A percentile compares a stretch with the other conserved stretches of the same genome.
phyloP scores from a whole-genome alignment of 2,329 filamentous ascomycete genomes.

The Magnaporthales sp. region DNA sequence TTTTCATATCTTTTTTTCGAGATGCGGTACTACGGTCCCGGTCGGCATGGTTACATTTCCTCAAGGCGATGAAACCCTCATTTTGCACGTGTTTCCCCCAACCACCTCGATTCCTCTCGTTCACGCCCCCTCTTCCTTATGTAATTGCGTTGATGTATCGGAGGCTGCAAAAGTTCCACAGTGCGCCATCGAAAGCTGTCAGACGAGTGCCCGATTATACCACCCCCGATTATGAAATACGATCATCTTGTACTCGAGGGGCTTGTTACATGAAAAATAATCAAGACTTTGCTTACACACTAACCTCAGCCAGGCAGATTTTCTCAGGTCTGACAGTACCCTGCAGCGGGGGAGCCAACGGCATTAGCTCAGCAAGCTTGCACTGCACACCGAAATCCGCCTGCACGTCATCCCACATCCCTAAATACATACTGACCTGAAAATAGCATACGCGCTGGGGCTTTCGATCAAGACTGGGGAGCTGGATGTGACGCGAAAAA shows the following conservation, averaged over 20 bases:
- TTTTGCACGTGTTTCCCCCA: background rate
- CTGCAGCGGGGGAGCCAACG: background rate
- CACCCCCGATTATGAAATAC: too few species aligned
- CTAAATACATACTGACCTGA: too few species aligned
- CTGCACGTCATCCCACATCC: background rate
- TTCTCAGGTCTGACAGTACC: background rate
- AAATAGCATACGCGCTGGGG: too few species aligned
- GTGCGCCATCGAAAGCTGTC: background rate
- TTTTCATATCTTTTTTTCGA: background rate
- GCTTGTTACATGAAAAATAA: background rate
- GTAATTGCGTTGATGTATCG: background rate
- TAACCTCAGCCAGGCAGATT: background rate
- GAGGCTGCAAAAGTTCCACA: background rate
- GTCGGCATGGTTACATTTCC: background rate
- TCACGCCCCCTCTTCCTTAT: background rate
- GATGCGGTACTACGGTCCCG: background rate
- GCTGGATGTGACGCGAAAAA: too few species aligned
- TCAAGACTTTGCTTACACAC: background rate
- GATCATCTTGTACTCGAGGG: background rate
- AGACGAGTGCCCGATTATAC: too few species aligned
- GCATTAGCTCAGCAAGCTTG: background rate
- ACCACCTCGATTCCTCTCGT: background rate
- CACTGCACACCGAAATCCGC: background rate
- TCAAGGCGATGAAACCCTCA: background rate
- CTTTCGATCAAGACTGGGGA: too few species aligned